Evolutionary conservation across 306 rosid genomes (phyloP), one percentile per base, ranked within the genome.

Genomic region (Lagenaria siceraria): DNA sequence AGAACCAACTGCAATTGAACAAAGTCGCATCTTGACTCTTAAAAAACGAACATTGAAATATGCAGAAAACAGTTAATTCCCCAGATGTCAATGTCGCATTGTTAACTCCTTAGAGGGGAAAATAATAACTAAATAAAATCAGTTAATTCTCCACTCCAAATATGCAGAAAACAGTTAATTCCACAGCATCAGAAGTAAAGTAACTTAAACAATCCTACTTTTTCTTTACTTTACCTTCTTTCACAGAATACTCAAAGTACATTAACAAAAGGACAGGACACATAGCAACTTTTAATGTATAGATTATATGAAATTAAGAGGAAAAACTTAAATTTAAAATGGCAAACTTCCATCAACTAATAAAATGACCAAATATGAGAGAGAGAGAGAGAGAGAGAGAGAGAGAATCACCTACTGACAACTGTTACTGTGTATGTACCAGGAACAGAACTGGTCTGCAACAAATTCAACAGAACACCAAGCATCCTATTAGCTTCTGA

Each of bases 401-500:
- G 36, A 46, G 52, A 46, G 11, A 46, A 46, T 92, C 93, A 95
- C 99, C 99, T 85, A 88, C 89, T 90, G 60, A 95, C 88, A 85
- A 92, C 83, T 69, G 92, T 60, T 55, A 95, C 87, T 71, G 96
- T 86, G 86, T 90, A 87, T 80, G 92, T 76, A 84, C 99, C 97
- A 72, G 89, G 96, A 46, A 88, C 87, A 79, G 72, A 87, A 82
- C 84, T 82, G 80, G 90, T 77, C 82, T 80, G 93, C 88, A 90
- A 85, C 80, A 95, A 89, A 83, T 90, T 95, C 80, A 95, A 86
- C 80, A 95, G 86, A 80, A 88, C 81, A 78, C 85, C 89, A 81
- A 95, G 82, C 73, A 89, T 87, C 84, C 87, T 89, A 81, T 84
- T 90, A 79, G 96, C 93, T 81, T 95, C 99, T 53, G 96, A 89